Evolutionary conservation across 164 flowering plant genomes (phyloP).

Genomic region (Magnolia kwangsiensis): DNA sequence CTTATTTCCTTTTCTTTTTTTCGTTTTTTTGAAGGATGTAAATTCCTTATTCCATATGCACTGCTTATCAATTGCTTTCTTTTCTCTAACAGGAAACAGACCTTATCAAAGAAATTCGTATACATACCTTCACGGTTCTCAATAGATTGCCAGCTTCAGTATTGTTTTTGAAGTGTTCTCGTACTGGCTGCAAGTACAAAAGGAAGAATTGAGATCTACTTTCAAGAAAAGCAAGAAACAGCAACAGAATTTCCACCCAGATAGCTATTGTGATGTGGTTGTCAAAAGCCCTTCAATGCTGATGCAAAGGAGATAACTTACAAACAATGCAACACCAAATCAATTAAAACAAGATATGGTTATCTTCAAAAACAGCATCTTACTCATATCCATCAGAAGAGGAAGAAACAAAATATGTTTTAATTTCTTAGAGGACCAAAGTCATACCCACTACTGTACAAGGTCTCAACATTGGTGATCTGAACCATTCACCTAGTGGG

Average conservation of each 20-base stretch:
- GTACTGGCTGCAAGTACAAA: conserved; percentile 15
- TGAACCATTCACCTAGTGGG: no score
- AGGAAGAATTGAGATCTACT: not conserved
- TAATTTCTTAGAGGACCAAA: no score
- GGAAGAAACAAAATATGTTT: no score
- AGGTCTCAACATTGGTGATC: no score
- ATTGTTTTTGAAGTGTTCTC: conserved; percentile 21
- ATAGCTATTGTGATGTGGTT: not conserved
- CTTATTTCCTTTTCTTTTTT: no score
- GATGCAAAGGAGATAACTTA: not conserved
- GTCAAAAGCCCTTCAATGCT: not conserved
- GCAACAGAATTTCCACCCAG: not conserved
- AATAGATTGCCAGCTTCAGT: conserved; percentile 17
- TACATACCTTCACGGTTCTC: conserved; percentile 17
- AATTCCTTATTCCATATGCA: not conserved
- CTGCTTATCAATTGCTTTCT: not conserved
- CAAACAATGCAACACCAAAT: not conserved
- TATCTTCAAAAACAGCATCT: no score
- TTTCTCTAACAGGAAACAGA: not conserved
- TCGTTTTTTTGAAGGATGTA: no score
- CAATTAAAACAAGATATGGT: no score
- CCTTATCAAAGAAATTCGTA: not conserved
- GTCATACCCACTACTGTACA: no score
- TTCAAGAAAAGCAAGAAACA: no score
- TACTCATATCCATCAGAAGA: no score